Evolutionary conservation across 2,329 filamentous ascomycete species (phyloP), one percentile per base, ranked within the genome.

Genomic region (Pseudocercospora pini-densiflorae): DNA sequence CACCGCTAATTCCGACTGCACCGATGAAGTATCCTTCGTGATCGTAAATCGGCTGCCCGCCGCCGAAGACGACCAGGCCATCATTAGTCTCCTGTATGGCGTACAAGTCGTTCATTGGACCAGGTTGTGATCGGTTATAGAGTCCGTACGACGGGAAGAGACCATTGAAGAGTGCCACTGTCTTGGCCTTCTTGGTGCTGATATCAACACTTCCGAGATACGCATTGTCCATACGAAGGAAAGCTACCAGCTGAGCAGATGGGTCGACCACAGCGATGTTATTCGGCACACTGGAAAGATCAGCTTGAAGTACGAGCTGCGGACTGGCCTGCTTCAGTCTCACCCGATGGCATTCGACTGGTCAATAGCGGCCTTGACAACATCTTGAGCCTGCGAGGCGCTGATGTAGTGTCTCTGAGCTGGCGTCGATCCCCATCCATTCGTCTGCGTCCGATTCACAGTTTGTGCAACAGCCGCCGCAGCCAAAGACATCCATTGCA

Each of bases 211-310:
- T 72, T 31, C 66, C 71, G 27, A 75, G 71, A 61, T 68, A 75
- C 24, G 74, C 71, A 61, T 75, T 74, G 65, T 76, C 74, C 71
- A 74, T 76, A n/a, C 73, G 70, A 23, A 75, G 66, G 66, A 76
- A 75, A 19, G 71, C 74, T 36, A 76, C 73, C 36, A 76, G 68
- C 47, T 71, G 63, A 21, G 69, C 69, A 3, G 70, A 71, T 19
- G 74, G 73, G 49, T 76, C 73, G 24, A 72, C 64, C 14, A 76
- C 69, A n/a, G 74, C 73, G 40, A 76, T 75, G 67, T 74, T 72
- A 58, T 72, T 70, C 12, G 73, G 70, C 1, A 73, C 66, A 43
- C 70, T 70, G 63, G 12, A 7, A 3, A 27, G 1, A 40, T 66
- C 43, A 67, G 62, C 40, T 40, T 14, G 8, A n/a, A 29, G 19